Percentiles rank a stretch among this genome's conserved stretches.
These are phyloP conservation scores for Talaromyces funiculosus DNA, from an alignment of 2,329 filamentous ascomycete genomes.

Conservation along the genomic window DNA sequence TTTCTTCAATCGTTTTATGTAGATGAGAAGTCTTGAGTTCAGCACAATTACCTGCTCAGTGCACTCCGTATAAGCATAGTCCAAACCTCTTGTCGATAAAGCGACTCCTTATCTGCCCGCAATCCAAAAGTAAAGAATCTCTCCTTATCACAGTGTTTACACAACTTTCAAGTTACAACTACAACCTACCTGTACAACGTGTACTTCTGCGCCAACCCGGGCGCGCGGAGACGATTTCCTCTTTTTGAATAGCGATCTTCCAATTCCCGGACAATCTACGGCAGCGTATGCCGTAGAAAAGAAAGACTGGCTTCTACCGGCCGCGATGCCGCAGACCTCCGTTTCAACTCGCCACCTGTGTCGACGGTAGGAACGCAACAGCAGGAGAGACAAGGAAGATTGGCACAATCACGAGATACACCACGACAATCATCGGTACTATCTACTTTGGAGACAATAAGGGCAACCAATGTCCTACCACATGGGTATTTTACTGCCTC, in stretches of 20 bases:
- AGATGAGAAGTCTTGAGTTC: not conserved
- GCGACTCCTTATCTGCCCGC: not conserved
- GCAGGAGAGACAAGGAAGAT: not conserved
- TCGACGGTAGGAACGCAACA: conserved; percentile 12
- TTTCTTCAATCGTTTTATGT: not conserved
- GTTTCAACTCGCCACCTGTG: conserved; percentile 24
- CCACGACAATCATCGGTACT: not conserved
- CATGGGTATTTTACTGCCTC: conserved; percentile 5
- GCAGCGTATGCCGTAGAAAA: conserved; percentile 30
- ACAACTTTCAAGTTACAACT: not conserved
- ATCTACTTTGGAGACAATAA: not conserved
- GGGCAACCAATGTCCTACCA: not conserved
- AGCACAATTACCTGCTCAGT: not conserved
- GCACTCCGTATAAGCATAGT: too few relatives aligned
- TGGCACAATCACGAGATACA: not conserved
- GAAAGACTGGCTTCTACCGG: conserved; percentile 34
- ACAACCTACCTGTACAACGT: not conserved
- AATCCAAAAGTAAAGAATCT: not conserved
- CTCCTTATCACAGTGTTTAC: not conserved
- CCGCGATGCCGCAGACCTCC: conserved; percentile 34
- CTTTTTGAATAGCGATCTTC: not conserved
- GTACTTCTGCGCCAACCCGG: not conserved
- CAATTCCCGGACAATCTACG: conserved; percentile 3
- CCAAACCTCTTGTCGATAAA: not conserved
- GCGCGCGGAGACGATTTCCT: not conserved